Base-by-base conservation (phyloP, 2,329 filamentous ascomycete genomes). In the Xylariaceae sp. region DNA sequence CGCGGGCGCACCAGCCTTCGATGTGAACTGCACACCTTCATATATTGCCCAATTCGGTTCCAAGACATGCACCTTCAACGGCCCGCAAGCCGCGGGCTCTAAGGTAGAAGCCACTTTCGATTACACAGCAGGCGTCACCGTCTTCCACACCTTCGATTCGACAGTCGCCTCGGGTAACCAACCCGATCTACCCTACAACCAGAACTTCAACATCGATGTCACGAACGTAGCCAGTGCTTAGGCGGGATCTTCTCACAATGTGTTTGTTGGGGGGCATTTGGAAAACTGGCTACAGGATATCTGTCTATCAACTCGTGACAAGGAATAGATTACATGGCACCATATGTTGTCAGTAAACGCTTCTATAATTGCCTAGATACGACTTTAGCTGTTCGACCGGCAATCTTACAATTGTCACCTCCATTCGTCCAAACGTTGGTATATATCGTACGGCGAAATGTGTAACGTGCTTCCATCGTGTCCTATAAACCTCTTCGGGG, bases 1-100 rank as follows among this genome's bases (percentile, higher is more conserved):
- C 26, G 4, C 43, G 7, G 34, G 47, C 11, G 54, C 54, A 6
- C 54, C 54, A 19, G 36, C 40, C 26, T 53, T 57, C 37, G 24
- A 48, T 23, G 41, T 40, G 17, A 28, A n/a, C 28, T 56, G 47
- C 11, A 11, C n/a, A 19, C 2, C 23, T 44, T 37, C 17, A 41
- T 4, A 14, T 31, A 3, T 50, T n/a, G 34, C 26, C 16, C 4
- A 28, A 17, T 21, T 17, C 2, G 26, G 14, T 4, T 9, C 28
- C 3, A 8, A 36, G 23, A 5, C 31, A 4, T 57, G 55, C 50
- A 26, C 23, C 31, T 29, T 16, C 23, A 45, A 50, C 16, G 29
- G 37, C 29, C 16, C 31, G 8, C 46, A 24, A 33, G 41, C 45
- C 24, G 14, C 16, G n/a, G 53, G 37, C 21, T 56, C 46, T n/a